phyloP scores from a whole-genome alignment of 2,329 filamentous ascomycete genomes.

The Emericellopsis atlantica region DNA sequence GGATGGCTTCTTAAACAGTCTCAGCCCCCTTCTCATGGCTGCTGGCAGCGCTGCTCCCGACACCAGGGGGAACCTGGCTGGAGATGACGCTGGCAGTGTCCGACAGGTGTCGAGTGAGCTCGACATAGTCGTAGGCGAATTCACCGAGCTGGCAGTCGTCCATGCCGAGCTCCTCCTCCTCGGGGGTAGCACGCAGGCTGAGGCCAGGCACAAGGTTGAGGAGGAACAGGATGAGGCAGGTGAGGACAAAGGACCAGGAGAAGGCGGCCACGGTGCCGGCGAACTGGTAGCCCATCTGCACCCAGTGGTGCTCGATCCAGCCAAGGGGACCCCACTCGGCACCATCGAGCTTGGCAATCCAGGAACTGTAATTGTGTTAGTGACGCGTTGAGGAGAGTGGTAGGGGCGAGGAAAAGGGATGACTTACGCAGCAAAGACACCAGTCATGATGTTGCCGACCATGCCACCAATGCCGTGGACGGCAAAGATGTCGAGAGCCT shows the following conservation, averaged over 20 bases:
- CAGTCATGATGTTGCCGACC: slow-evolving; percentile 66
- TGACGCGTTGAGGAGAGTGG: neutral
- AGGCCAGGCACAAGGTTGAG: slow-evolving; percentile 62
- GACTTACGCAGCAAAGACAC: slow-evolving; percentile 58
- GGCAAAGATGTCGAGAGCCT: slow-evolving; percentile 83
- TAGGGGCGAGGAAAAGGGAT: neutral
- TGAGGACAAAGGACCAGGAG: slow-evolving; percentile 54
- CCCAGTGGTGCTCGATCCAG: slow-evolving; percentile 59
- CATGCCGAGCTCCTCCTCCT: slow-evolving; percentile 56
- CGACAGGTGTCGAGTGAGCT: slow-evolving; percentile 51
- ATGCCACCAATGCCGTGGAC: slow-evolving; percentile 81
- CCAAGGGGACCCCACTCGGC: slow-evolving; percentile 45
- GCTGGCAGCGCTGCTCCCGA: neutral
- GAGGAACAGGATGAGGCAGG: slow-evolving; percentile 55
- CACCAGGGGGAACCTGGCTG: neutral
- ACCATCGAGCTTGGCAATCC: slow-evolving; percentile 64
- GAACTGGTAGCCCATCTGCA: slow-evolving; percentile 60
- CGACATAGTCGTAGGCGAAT: slow-evolving; percentile 76
- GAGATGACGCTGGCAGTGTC: slow-evolving; percentile 11
- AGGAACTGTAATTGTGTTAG: slow-evolving; percentile 31
- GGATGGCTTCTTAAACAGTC: too few species aligned
- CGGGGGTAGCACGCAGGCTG: slow-evolving; percentile 52
- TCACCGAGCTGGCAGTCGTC: slow-evolving; percentile 71
- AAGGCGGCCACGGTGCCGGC: slow-evolving; percentile 54
- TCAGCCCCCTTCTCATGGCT: slow-evolving; percentile 1